Evolutionary conservation across 1,284 basidiomycete species (phyloP).

Genomic region (Cryptococcus wingfieldii): DNA sequence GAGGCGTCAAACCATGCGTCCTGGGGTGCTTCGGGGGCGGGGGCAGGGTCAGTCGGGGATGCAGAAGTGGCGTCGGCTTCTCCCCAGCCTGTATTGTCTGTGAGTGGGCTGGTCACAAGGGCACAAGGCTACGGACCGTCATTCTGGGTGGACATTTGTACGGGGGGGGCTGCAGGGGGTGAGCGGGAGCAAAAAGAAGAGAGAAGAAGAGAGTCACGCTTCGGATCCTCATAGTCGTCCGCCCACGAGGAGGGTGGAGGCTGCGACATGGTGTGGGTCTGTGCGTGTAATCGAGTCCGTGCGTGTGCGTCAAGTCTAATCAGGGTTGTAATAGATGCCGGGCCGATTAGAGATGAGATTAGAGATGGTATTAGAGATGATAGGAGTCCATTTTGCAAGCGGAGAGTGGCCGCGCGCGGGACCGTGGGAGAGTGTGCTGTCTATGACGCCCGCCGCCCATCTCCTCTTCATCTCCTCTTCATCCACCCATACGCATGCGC

Average conservation of each 20-base stretch:
- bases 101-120: neutral
- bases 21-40: neutral
- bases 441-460: neutral
- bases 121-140: conserved; percentile 2
- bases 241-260: neutral
- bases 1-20: neutral
- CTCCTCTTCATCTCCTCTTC: neutral
- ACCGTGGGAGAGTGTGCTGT: conserved; percentile 5
- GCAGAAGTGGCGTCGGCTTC: neutral
- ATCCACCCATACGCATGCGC: conserved; percentile 1
- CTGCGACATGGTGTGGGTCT: neutral
- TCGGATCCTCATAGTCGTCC: too few relatives aligned
- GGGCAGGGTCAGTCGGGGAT: neutral
- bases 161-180: neutral
- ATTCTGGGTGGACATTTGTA: conserved; percentile 9
- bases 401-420: too few relatives aligned
- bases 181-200: neutral
- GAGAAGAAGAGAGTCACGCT: neutral
- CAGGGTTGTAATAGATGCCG: too few relatives aligned
- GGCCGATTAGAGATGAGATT: too few relatives aligned
- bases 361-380: too few relatives aligned
- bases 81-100: conserved; percentile 10
- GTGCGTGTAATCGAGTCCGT: neutral
- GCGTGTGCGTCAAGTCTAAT: too few relatives aligned
- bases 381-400: too few relatives aligned